Percentiles rank a stretch among this genome's conserved stretches.
Evolutionary conservation across 2,329 filamentous ascomycete genomes (phyloP).

Genomic region (Pseudogymnoascus pannorum): DNA sequence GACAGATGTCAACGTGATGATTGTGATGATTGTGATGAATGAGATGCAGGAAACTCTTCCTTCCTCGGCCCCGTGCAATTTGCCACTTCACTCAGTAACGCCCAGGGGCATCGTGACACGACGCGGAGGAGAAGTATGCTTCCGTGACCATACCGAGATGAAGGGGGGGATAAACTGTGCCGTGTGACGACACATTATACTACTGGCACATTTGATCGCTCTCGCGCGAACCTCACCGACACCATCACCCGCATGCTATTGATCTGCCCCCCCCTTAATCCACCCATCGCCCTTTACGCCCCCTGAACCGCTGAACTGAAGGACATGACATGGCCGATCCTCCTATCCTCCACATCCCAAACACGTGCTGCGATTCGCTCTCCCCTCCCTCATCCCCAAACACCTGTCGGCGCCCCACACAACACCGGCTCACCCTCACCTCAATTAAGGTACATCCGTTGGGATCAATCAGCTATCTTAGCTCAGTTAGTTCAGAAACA

Average conservation of each 20-base stretch:
- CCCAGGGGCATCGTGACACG: not conserved
- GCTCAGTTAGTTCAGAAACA: not conserved
- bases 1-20: not conserved
- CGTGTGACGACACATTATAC: not conserved
- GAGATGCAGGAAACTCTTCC: not conserved
- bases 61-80: conserved; percentile 4
- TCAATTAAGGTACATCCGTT: conserved; percentile 2
- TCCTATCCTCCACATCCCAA: not conserved
- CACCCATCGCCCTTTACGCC: not conserved
- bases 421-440: not conserved
- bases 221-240: not conserved
- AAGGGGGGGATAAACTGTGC: not conserved
- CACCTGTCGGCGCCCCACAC: not conserved
- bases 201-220: not conserved
- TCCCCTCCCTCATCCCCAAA: not conserved
- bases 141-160: not conserved
- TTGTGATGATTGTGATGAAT: not conserved
- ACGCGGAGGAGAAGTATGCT: not conserved
- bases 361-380: not conserved
- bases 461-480: not conserved
- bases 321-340: conserved; percentile 2
- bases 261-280: not conserved
- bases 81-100: not conserved
- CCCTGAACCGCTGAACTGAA: conserved; percentile 3
- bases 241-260: not conserved